A percentile compares a stretch with the other conserved stretches of the same genome.
phyloP scores from a whole-genome alignment of 805 yeast species.

The Saturnispora saitoi region DNA sequence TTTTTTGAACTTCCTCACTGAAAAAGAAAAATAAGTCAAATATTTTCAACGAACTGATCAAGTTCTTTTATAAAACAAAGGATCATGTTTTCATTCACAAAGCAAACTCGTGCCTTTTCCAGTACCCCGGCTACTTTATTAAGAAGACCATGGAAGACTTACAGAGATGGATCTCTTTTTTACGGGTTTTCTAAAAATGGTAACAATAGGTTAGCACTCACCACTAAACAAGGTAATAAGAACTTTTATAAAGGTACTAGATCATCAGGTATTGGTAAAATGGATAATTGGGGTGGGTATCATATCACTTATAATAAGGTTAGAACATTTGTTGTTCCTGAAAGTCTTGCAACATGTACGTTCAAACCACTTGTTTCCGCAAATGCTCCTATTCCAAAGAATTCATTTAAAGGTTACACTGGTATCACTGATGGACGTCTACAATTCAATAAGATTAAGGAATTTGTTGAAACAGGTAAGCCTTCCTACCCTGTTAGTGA shows the following conservation, averaged over 20 bases:
- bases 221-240: constrained; percentile 92
- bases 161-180: constrained; percentile 73
- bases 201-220: constrained; percentile 71
- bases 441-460: constrained; percentile 62
- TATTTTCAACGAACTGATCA: not conserved
- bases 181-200: constrained; percentile 76
- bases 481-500: constrained; percentile 30
- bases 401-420: constrained; percentile 57
- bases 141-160: constrained; percentile 85
- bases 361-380: constrained; percentile 75
- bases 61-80: not conserved
- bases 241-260: constrained; percentile 94
- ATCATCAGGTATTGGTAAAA: constrained; percentile 86
- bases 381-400: constrained; percentile 59
- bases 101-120: constrained; percentile 9
- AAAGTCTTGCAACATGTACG: constrained; percentile 20
- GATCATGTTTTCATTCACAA: not conserved
- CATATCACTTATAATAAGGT: constrained; percentile 77
- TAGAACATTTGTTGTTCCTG: constrained; percentile 83
- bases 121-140: constrained; percentile 31
- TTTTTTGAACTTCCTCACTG: not conserved
- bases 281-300: constrained; percentile 49
- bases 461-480: constrained; percentile 68
- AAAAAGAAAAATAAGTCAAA: not conserved
- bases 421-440: constrained; percentile 65